Base-by-base conservation (phyloP, 2,329 filamentous ascomycete genomes). In the Colletotrichum viniferum region DNA sequence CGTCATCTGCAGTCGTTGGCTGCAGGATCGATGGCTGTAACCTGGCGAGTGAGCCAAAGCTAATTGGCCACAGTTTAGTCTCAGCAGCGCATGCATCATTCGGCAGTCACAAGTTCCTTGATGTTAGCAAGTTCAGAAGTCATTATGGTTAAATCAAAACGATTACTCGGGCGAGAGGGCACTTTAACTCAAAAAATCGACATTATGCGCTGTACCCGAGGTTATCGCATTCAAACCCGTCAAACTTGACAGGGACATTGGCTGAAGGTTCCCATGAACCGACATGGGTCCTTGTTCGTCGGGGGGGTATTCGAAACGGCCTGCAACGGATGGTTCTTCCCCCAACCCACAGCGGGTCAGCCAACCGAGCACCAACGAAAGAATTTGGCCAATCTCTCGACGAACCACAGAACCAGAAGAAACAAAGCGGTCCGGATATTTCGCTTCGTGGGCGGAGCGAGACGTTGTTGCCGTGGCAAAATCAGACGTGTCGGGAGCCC, bases 221-320 rank as follows among this genome's bases (percentile, higher is more conserved):
- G 18, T n/a, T 61, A 21, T 69, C 56, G 56, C 58, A 3, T 60
- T 26, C 32, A 12, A 28, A n/a, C 21, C 65, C 56, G 13, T 28
- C 60, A 71, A 55, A 7, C 26, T 21, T 21, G 38, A 21, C 26
- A 21, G n/a, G 58, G 16, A 21, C 43, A 5, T 21, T 21, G 10
- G n/a, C 14, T 61, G 36, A 55, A 26, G 48, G 28, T 69, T 16
- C 32, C 34, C 30, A 43, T 26, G 52, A 26, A 26, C 24, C 12
- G 65, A 58, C 66, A 64, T 58, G 58, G 65, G 34, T 48, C 71
- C 65, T 64, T 32, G 71, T 24, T 34, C 32, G 16, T 36, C 18
- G 62, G 56, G 62, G 62, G 73, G 28, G n/a, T 62, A 52, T 63
- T 52, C 72, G 62, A 58, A 68, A 75, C 69, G 38, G 56, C 56